Evolutionary conservation across 805 yeast species (phyloP).

Genomic region (Cyberlindnera subsufficiens): DNA sequence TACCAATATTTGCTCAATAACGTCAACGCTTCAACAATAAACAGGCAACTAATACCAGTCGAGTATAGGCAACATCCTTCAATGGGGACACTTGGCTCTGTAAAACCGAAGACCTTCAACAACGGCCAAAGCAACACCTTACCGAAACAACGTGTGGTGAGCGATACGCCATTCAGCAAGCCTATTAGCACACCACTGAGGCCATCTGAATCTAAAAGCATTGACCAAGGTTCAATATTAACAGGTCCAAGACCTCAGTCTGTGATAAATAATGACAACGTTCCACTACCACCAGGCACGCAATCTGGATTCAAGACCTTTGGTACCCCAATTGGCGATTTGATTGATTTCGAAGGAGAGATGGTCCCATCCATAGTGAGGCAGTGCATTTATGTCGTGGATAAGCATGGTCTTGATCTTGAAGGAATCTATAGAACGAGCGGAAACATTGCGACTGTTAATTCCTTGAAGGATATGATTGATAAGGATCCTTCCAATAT

Average conservation of each 20-base stretch:
- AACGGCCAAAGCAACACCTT: neutral
- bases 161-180: neutral
- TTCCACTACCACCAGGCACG: constrained; percentile 23
- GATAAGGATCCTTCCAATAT: constrained; percentile 70
- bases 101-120: constrained; percentile 4
- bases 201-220: constrained; percentile 1
- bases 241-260: constrained; percentile 27
- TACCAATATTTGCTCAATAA: constrained; percentile 58
- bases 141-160: neutral
- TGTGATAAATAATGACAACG: constrained; percentile 22
- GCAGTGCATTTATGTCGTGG: constrained; percentile 83
- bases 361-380: constrained; percentile 88
- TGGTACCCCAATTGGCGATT: constrained; percentile 75
- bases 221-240: constrained; percentile 12
- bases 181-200: constrained; percentile 15
- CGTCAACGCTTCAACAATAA: constrained; percentile 22
- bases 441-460: constrained; percentile 72
- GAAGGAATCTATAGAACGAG: constrained; percentile 89
- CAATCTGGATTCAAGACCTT: constrained; percentile 47
- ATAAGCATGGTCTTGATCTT: constrained; percentile 72
- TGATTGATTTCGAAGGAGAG: constrained; percentile 79
- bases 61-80: constrained; percentile 70
- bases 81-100: constrained; percentile 30
- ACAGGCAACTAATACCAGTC: constrained; percentile 52
- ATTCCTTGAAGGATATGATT: constrained; percentile 64